Base-by-base conservation (phyloP, 768 basidiomycete species). In the Tulasnella sp. region DNA sequence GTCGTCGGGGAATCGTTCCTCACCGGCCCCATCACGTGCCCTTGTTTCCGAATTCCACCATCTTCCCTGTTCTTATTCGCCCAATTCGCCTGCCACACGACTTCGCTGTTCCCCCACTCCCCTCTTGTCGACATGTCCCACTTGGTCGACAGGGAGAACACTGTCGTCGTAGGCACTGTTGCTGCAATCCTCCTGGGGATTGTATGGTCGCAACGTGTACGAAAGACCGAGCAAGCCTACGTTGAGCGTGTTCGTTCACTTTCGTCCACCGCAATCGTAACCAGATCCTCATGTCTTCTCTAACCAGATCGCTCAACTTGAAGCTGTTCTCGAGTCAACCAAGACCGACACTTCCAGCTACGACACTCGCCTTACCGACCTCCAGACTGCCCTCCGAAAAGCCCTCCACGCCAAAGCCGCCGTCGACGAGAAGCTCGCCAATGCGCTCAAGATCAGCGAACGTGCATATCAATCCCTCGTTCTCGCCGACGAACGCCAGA, bases 171-270 rank as follows among this genome's bases (percentile, higher is more conserved):
- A 12, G 52, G 35, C 34, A 54, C 52, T n/a, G 52, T 54, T 40
- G 52, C 52, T n/a, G 52, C 52, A 0, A 54, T 54, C 37, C 37
- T 54, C 52, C 52, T 54, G 17, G 39, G 29, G 37, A 40, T 54
- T 7, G 31, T 40, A 19, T 54, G 52, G 52, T 40, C 35, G 19
- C 52, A 54, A 40, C 52, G 52, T 15, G 52, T 54, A 14, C 52
- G 52, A 15, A 54, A 54, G 39, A 54, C 52, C 4, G 52, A 54
- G 32, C 52, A 54, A 17, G 39, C 34, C 11, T 54, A 54, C 39
- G 19, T 39, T n/a, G 37, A 41, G 21, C 34, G 52, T 27, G 52
- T 54, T 8, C 35, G 52, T 40, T 27, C 17, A 43, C 17, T 19
- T 43, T 39, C 7, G 25, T 35, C 14, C n/a, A 6, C 15, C 29